Percentiles rank a stretch among this genome's conserved stretches.
These are phyloP conservation scores for Panicum miliaceum DNA, from an alignment of 176 grass and related monocot genomes.

Conservation along the genomic window DNA sequence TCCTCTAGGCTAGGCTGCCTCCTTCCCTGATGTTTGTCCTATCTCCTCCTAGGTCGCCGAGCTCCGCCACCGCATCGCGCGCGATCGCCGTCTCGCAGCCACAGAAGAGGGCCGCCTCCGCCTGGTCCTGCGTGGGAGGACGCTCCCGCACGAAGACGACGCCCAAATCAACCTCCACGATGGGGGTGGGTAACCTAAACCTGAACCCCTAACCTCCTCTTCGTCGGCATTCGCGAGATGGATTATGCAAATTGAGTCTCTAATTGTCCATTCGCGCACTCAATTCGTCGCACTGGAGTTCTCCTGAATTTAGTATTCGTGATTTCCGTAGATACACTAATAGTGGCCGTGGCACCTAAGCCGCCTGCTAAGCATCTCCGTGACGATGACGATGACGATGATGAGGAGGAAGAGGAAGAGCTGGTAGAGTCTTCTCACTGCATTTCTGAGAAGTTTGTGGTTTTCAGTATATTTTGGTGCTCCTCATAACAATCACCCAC, in stretches of 20 bases:
- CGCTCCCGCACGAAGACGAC: conserved; percentile 59
- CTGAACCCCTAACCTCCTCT: background rate
- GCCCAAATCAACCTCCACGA: conserved; percentile 44
- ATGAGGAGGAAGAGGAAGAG: conserved; percentile 58
- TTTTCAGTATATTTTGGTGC: conserved; percentile 35
- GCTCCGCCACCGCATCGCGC: conserved; percentile 59
- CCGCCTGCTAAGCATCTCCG: conserved; percentile 64
- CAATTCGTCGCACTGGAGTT: background rate
- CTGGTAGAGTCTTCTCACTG: conserved; percentile 39
- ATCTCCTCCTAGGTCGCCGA: conserved; percentile 57
- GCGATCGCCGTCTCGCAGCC: conserved; percentile 45
- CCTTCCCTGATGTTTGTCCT: conserved; percentile 20
- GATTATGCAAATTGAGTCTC: background rate
- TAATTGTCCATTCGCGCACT: background rate
- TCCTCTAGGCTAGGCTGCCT: background rate
- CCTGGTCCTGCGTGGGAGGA: conserved; percentile 66
- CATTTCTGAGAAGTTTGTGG: background rate
- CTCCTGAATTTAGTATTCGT: background rate
- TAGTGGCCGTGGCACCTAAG: conserved; percentile 61
- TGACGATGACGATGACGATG: conserved; percentile 17
- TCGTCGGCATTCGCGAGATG: background rate
- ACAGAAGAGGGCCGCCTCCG: conserved; percentile 59
- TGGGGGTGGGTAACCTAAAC: conserved; percentile 51
- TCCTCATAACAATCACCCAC: background rate
- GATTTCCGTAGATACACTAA: conserved; percentile 56